Evolutionary conservation across 2,329 filamentous ascomycete genomes (phyloP).

Genomic region (Diplodia scrobiculata): DNA sequence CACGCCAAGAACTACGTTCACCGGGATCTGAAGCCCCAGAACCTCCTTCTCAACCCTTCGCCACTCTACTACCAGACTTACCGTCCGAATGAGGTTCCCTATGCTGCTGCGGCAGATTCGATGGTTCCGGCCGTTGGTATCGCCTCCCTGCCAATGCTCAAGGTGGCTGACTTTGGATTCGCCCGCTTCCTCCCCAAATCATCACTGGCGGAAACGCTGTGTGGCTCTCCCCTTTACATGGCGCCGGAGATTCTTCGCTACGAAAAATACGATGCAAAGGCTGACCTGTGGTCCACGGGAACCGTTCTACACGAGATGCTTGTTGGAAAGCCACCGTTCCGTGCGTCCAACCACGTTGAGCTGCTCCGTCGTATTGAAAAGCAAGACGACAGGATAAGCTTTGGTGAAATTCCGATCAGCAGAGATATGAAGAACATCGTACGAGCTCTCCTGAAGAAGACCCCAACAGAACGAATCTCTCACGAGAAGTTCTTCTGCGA

Average conservation of each 20-base stretch:
- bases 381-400: slow-evolving; percentile 81
- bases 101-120: slow-evolving; percentile 78
- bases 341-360: slow-evolving; percentile 92
- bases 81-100: slow-evolving; percentile 62
- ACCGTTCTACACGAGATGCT: slow-evolving; percentile 97
- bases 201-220: slow-evolving; percentile 91
- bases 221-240: slow-evolving; percentile 97
- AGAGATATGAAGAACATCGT: slow-evolving; percentile 79
- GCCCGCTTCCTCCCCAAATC: slow-evolving; percentile 87
- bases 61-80: slow-evolving; percentile 66
- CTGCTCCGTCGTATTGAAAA: slow-evolving; percentile 88
- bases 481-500: slow-evolving; percentile 85
- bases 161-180: slow-evolving; percentile 98
- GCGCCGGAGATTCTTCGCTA: slow-evolving; percentile 96
- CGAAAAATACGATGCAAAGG: slow-evolving; percentile 95
- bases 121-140: slow-evolving; percentile 79
- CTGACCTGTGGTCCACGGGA: slow-evolving; percentile 95
- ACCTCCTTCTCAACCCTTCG: slow-evolving; percentile 85
- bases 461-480: slow-evolving; percentile 78
- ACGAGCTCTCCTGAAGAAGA: slow-evolving; percentile 77
- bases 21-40: slow-evolving; percentile 96
- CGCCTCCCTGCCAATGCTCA: slow-evolving; percentile 87
- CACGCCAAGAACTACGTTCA: slow-evolving; percentile 85
- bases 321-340: slow-evolving; percentile 84
- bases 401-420: slow-evolving; percentile 70